These are phyloP conservation scores for Pseudohalonectria lignicola DNA, from an alignment of 2,329 filamentous ascomycete species.

Conservation along the genomic window DNA sequence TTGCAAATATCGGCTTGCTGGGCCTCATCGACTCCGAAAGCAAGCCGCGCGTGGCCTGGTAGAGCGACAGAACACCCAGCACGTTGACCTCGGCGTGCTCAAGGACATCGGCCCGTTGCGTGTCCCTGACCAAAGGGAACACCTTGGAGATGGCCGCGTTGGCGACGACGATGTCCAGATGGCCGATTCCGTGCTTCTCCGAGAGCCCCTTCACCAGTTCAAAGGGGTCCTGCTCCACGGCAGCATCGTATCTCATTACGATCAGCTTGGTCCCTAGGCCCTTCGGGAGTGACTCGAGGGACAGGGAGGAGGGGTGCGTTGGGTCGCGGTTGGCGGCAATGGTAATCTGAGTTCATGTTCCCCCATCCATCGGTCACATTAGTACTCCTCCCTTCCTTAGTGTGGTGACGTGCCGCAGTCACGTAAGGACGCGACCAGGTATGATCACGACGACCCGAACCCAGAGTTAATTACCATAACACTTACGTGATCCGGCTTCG, in stretches of 20 bases:
- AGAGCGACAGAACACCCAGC: constrained; percentile 22
- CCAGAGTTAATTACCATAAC: not conserved
- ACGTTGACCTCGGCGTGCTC: constrained; percentile 32
- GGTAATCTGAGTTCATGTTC: not conserved
- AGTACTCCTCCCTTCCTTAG: too few species aligned
- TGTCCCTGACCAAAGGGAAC: constrained; percentile 17
- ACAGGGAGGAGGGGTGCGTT: not conserved
- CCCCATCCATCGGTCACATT: too few species aligned
- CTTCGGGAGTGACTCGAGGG: constrained; percentile 13
- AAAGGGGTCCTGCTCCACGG: constrained; percentile 12
- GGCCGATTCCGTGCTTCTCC: constrained; percentile 15
- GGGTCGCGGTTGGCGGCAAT: not conserved
- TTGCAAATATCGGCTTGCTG: constrained; percentile 21
- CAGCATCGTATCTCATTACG: constrained; percentile 24
- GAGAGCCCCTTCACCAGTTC: constrained; percentile 17
- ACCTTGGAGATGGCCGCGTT: constrained; percentile 32
- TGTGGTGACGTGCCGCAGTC: too few species aligned
- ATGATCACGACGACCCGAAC: not conserved
- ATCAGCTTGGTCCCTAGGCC: constrained; percentile 17
- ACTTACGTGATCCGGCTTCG: not conserved
- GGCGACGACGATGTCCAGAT: constrained; percentile 39
- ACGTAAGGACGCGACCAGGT: not conserved
- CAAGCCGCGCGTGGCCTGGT: constrained; percentile 23
- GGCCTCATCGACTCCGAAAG: constrained; percentile 11
- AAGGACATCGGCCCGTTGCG: constrained; percentile 20